Evolutionary conservation across 805 yeast genomes (phyloP).

Genomic region (Metschnikowia noctiluminum): DNA sequence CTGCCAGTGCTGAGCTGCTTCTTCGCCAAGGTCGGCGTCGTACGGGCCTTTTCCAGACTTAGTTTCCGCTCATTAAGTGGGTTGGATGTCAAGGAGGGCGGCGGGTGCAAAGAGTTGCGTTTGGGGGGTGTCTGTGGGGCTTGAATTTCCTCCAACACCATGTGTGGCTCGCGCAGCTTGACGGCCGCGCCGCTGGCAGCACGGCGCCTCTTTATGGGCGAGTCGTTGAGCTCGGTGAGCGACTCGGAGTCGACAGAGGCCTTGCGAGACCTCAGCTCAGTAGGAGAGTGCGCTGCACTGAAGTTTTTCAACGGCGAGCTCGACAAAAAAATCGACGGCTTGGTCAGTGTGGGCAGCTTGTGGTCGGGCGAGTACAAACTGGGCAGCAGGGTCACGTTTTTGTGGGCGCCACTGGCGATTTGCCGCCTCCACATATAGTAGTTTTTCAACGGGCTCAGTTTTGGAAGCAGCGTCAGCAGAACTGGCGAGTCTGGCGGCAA

Average conservation of each 20-base stretch:
- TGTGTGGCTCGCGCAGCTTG: conserved; percentile 16
- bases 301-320: conserved; percentile 34
- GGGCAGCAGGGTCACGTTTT: conserved; percentile 26
- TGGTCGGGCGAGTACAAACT: conserved; percentile 38
- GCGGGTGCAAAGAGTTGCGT: conserved; percentile 23
- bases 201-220: conserved; percentile 31
- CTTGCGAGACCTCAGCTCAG: conserved; percentile 5
- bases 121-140: conserved; percentile 28
- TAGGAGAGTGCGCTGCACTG: background rate
- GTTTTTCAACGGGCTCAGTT: conserved; percentile 31
- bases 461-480: conserved; percentile 16
- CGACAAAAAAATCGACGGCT: conserved; percentile 31
- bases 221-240: conserved; percentile 20
- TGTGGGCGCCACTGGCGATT: conserved; percentile 21
- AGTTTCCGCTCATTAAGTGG: conserved; percentile 5
- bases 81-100: conserved; percentile 23
- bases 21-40: conserved; percentile 30
- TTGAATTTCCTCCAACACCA: conserved; percentile 32
- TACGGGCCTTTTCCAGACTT: conserved; percentile 10
- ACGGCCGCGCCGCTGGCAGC: conserved; percentile 16
- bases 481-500: conserved; percentile 22
- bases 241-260: conserved; percentile 10
- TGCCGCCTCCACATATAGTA: conserved; percentile 26
- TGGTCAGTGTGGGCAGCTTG: conserved; percentile 39
- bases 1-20: conserved; percentile 17